phyloP scores from a whole-genome alignment of 1,139 yeast species.

The Pichia sp. region DNA sequence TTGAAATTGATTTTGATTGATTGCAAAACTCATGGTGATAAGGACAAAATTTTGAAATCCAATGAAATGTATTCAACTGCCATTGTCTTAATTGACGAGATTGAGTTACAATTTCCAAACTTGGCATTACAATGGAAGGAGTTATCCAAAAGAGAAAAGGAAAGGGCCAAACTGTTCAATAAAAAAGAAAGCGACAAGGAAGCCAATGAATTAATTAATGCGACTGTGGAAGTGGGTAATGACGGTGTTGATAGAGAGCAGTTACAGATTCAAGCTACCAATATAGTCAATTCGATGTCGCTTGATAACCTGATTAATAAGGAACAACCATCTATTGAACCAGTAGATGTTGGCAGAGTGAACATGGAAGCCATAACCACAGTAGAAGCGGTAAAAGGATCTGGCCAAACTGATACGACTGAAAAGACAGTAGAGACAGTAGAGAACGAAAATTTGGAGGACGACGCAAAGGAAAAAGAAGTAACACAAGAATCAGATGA shows the following conservation, averaged over 20 bases:
- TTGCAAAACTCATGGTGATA: slow-evolving; percentile 63
- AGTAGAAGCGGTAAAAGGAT: slow-evolving; percentile 10
- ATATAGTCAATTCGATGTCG: background rate
- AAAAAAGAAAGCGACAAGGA: background rate
- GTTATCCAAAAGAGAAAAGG: slow-evolving; percentile 58
- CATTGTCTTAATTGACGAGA: slow-evolving; percentile 90
- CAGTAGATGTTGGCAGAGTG: slow-evolving; percentile 1
- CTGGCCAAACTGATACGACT: background rate
- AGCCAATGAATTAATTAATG: slow-evolving; percentile 10
- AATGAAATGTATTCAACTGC: slow-evolving; percentile 97
- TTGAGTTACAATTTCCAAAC: slow-evolving; percentile 53
- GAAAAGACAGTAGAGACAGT: slow-evolving; percentile 14
- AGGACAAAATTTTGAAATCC: slow-evolving; percentile 82
- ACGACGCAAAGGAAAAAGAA: background rate
- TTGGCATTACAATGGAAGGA: slow-evolving; percentile 72
- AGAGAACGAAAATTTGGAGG: background rate
- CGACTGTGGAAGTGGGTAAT: slow-evolving; percentile 16
- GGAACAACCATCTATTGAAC: background rate
- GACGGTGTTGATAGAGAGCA: too few relatives aligned
- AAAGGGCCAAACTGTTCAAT: background rate
- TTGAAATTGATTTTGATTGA: slow-evolving; percentile 79
- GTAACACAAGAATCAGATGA: slow-evolving; percentile 4
- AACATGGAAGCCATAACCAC: slow-evolving; percentile 3
- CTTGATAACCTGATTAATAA: background rate
- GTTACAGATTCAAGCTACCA: background rate